Evolutionary conservation across 2,329 filamentous ascomycete genomes (phyloP).

Genomic region (Chrysoporthe deuterocubensis): DNA sequence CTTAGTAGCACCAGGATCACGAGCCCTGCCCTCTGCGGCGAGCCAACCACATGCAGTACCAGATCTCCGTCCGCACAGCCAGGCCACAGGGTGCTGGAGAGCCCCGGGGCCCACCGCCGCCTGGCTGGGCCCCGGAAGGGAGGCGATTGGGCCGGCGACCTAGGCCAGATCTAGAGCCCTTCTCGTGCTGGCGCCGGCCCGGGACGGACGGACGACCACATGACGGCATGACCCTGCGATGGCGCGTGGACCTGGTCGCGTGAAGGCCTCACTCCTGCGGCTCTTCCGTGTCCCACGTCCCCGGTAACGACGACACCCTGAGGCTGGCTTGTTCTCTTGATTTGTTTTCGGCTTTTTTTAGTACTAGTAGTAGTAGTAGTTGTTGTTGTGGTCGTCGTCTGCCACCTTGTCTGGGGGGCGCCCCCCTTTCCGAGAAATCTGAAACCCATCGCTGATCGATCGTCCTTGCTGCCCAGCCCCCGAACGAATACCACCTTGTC

Average conservation of each 20-base stretch:
- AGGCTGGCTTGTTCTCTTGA: not conserved
- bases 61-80: too few species aligned
- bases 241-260: not conserved
- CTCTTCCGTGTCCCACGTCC: not conserved
- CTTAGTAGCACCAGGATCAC: too few species aligned
- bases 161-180: too few species aligned
- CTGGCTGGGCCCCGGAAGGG: not conserved
- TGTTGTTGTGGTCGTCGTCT: too few species aligned
- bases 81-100: not conserved
- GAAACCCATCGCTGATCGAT: too few species aligned
- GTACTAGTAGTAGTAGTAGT: too few species aligned
- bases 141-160: not conserved
- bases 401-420: too few species aligned
- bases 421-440: too few species aligned
- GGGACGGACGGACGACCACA: not conserved
- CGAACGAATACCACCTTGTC: too few species aligned
- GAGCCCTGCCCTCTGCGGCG: too few species aligned
- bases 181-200: not conserved
- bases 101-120: not conserved
- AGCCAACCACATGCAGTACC: too few species aligned
- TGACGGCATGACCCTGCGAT: conserved; percentile 10
- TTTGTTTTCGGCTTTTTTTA: not conserved
- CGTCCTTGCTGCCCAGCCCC: too few species aligned
- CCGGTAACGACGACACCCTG: not conserved
- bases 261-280: not conserved